These are phyloP conservation scores for Cladosporium colombiae DNA, from an alignment of 2,329 filamentous ascomycete genomes.

Conservation along the genomic window DNA sequence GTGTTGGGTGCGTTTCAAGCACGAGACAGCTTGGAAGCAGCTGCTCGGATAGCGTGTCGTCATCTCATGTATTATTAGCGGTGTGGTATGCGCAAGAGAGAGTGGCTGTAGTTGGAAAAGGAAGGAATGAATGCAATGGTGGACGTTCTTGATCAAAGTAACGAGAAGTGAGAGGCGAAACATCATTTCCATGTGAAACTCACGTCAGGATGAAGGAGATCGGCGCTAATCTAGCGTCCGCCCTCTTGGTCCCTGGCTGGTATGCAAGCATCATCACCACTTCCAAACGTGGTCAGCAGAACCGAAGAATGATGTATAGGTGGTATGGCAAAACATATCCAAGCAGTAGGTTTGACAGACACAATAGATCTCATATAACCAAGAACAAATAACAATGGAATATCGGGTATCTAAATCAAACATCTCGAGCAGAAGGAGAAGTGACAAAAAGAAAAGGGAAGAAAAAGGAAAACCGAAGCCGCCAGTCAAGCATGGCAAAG, in stretches of 20 bases:
- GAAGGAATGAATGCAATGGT: not conserved
- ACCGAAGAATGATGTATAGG: not conserved
- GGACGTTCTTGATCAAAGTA: not conserved
- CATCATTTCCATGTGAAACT: slow-evolving; percentile 14
- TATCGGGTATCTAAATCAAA: slow-evolving; percentile 17
- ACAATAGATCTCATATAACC: not conserved
- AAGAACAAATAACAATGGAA: slow-evolving; percentile 1
- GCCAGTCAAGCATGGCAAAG: not conserved
- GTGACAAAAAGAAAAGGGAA: not conserved
- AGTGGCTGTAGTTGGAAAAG: not conserved
- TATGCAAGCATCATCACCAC: slow-evolving; percentile 2
- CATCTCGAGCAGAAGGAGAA: slow-evolving; percentile 5
- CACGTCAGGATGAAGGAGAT: slow-evolving; percentile 8
- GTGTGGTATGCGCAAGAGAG: not conserved
- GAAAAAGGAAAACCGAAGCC: not conserved
- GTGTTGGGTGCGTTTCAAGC: slow-evolving; percentile 23
- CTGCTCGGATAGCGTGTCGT: slow-evolving; percentile 34
- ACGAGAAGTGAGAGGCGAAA: slow-evolving; percentile 1
- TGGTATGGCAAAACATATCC: not conserved
- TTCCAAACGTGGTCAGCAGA: not conserved
- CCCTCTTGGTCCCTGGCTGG: not conserved
- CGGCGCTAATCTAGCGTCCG: not conserved
- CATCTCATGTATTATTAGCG: slow-evolving; percentile 37
- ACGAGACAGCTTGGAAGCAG: slow-evolving; percentile 32
- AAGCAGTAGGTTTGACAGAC: not conserved